These are phyloP conservation scores for maize (Zea mays) DNA, from an alignment of 176 grass and related monocot genomes.

Conservation along the genomic window DNA sequence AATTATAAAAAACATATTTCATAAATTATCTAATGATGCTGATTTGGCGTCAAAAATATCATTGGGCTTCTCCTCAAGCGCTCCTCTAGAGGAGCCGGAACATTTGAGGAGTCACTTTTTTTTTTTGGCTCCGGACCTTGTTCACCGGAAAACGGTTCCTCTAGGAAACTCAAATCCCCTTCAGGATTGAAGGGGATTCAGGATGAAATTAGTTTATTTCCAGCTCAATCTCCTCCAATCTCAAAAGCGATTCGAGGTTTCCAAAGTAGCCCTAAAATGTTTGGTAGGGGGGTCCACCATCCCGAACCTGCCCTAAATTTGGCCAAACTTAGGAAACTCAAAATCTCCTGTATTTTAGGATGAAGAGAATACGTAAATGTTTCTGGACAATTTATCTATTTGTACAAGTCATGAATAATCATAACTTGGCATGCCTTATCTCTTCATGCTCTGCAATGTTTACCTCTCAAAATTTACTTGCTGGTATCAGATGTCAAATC, in stretches of 20 bases:
- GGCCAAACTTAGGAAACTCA: background rate
- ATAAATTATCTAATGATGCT: background rate
- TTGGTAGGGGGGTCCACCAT: no score
- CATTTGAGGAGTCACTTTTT: no score
- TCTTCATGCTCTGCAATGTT: slow-evolving; percentile 2
- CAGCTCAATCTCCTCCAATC: no score
- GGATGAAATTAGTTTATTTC: no score
- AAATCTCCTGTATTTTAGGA: background rate
- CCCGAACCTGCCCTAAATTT: background rate
- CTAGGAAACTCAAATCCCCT: no score
- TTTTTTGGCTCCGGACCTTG: no score
- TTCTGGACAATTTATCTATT: background rate
- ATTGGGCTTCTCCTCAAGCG: background rate
- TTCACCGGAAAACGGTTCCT: no score
- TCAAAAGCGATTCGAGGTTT: no score
- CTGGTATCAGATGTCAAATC: slow-evolving; percentile 53
- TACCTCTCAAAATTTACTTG: slow-evolving; percentile 70
- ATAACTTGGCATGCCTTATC: background rate
- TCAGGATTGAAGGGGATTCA: no score
- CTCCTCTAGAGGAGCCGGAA: no score
- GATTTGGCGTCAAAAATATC: background rate
- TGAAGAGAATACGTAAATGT: background rate
- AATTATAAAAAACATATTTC: background rate
- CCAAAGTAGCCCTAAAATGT: no score
- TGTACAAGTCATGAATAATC: background rate